Evolutionary conservation across 805 yeast species (phyloP), one percentile per base, ranked within the genome.

Genomic region (Nakazawaea wyomingensis): DNA sequence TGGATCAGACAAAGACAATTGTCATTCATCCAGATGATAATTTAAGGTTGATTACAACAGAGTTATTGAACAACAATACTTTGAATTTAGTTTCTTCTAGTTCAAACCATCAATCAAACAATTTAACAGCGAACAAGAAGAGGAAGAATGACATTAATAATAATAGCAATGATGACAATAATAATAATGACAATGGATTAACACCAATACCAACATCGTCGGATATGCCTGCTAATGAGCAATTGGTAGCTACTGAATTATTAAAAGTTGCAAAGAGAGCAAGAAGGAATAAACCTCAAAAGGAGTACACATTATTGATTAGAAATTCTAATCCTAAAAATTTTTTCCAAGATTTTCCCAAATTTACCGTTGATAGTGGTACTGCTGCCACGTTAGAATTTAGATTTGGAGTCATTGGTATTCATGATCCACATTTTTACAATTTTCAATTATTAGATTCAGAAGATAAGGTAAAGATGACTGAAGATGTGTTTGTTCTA

Each of bases 311-410:
- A n/a, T 28, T 41, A 7, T 19, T 27, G 8, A 26, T 42, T 16
- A 29, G 29, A 14, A 26, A 22, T 39, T 16, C 30, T 26, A 34
- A 39, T 22, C 43, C 47, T n/a, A 20, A 30, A 17, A 39, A 34
- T 7, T 44, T 44, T 20, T 39, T 39, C 28, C 19, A 20, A 9
- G 27, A 34, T 26, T 44, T 44, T 37, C 47, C 47, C n/a, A 33
- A 30, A 5, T 43, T 43, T 26, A 17, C 34, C 4, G 28, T 34
- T 4, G 37, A 29, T 16, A 30, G 21, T 13, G 32, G 10, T 10
- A 24, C 11, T 9, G 11, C 27, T 24, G 8, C 27, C 8, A 34
- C 24, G 18, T 4, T 37, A 3, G 33, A 37, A 8, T 11, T 37
- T 9, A 27, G 26, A 37, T 29, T 37, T 28, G 33, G n/a, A 3